Percentiles rank a stretch among this genome's conserved stretches.
Conservation (phyloP, 495 filamentous ascomycete species). For the Saxispiralis lemnorum region DNA sequence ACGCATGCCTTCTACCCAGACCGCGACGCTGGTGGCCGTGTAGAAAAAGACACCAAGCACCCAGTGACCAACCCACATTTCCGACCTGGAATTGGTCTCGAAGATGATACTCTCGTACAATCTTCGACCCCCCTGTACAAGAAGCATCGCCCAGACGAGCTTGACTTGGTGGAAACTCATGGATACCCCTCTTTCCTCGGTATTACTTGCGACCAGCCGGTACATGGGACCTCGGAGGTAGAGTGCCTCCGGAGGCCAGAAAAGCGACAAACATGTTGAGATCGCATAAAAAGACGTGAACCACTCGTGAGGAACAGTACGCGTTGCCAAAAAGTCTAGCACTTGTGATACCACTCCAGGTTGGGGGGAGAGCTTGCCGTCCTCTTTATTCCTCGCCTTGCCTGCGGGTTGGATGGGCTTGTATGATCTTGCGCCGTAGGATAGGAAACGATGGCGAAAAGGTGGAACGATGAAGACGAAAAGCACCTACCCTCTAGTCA, state of each 20-base stretch:
- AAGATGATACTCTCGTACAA: constrained; percentile 52
- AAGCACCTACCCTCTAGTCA: constrained; percentile 32
- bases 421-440: constrained; percentile 40
- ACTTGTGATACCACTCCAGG: background rate
- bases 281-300: constrained; percentile 75
- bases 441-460: constrained; percentile 37
- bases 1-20: constrained; percentile 83
- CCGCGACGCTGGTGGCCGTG: constrained; percentile 43
- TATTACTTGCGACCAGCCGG: constrained; percentile 21
- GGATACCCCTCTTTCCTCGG: constrained; percentile 11
- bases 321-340: constrained; percentile 36
- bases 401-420: background rate
- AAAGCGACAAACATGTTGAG: constrained; percentile 49
- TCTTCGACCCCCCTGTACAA: constrained; percentile 54
- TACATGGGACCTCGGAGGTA: constrained; percentile 33
- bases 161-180: constrained; percentile 51
- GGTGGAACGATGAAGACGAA: constrained; percentile 33
- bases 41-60: constrained; percentile 66
- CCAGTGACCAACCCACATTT: constrained; percentile 77
- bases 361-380: background rate
- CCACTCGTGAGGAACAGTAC: constrained; percentile 65
- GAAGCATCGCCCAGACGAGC: constrained; percentile 51
- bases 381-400: background rate
- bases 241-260: constrained; percentile 61
- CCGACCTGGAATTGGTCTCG: constrained; percentile 39